Evolutionary conservation across 2,329 filamentous ascomycete species (phyloP).

Genomic region (Clonostachys rhizophaga): DNA sequence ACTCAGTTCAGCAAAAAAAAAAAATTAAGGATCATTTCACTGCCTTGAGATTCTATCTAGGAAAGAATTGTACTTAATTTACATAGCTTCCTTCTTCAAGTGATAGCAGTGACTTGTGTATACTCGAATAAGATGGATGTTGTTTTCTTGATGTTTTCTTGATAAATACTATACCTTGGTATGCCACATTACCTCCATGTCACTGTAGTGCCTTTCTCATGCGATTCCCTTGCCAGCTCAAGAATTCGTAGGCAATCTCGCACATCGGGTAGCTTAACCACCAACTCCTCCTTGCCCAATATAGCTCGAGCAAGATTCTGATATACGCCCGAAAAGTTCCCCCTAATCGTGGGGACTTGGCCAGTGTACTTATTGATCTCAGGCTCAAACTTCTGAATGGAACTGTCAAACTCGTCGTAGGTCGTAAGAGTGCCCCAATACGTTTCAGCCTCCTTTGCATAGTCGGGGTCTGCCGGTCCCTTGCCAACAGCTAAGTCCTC

Average conservation of each 20-base stretch:
- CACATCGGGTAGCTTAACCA: slow-evolving; percentile 45
- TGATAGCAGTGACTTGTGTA: too few species aligned
- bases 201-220: slow-evolving; percentile 21
- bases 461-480: slow-evolving; percentile 55
- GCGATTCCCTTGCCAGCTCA: slow-evolving; percentile 37
- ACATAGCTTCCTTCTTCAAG: too few species aligned
- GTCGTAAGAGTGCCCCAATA: slow-evolving; percentile 24
- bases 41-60: too few species aligned
- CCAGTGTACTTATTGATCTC: slow-evolving; percentile 24
- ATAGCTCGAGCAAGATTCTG: slow-evolving; percentile 37
- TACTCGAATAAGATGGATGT: too few species aligned
- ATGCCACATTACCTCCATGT: slow-evolving; percentile 9
- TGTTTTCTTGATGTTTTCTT: too few species aligned
- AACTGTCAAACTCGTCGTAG: slow-evolving; percentile 22
- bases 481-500: slow-evolving; percentile 63
- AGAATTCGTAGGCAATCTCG: slow-evolving; percentile 48
- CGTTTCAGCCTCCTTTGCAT: slow-evolving; percentile 52
- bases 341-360: slow-evolving; percentile 27
- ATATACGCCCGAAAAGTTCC: slow-evolving; percentile 32
- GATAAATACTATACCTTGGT: too few species aligned
- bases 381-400: slow-evolving; percentile 19
- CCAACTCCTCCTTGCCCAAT: slow-evolving; percentile 43
- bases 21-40: too few species aligned
- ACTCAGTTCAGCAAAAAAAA: too few species aligned
- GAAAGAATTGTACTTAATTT: too few species aligned